Conservation (phyloP, 1,139 yeast genomes). For the Saccharomycopsis hybrid region DNA sequence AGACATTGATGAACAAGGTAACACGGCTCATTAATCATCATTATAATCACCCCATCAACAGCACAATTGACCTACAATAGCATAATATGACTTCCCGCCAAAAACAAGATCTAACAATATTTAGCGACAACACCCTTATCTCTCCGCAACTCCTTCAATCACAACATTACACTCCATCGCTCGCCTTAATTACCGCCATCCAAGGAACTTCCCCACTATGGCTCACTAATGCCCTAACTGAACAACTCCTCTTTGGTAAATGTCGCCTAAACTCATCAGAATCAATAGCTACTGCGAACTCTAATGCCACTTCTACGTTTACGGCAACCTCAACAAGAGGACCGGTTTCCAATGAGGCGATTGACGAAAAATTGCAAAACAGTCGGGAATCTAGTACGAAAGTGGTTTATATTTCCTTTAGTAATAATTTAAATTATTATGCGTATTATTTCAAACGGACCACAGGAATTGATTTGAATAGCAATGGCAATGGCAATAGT, state of each 20-base stretch:
- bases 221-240: conserved; percentile 14
- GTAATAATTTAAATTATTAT: conserved; percentile 6
- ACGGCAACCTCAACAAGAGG: too few species aligned
- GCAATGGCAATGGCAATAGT: background rate
- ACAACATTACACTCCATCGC: conserved; percentile 1
- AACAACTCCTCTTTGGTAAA: conserved; percentile 11
- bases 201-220: conserved; percentile 17
- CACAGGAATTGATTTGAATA: conserved; percentile 10
- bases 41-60: too few species aligned
- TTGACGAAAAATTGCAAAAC: background rate
- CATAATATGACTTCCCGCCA: conserved; percentile 7
- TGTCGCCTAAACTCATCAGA: conserved; percentile 10
- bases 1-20: too few species aligned
- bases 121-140: conserved; percentile 11
- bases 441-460: conserved; percentile 11
- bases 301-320: too few species aligned
- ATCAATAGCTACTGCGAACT: background rate
- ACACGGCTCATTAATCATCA: too few species aligned
- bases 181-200: conserved; percentile 8
- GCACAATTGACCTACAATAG: too few species aligned
- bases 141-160: conserved; percentile 4
- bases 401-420: conserved; percentile 14
- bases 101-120: conserved; percentile 15
- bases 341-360: background rate
- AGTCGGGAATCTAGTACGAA: background rate